Conservation (phyloP, 768 basidiomycete species). For the Mrakia gelida region DNA sequence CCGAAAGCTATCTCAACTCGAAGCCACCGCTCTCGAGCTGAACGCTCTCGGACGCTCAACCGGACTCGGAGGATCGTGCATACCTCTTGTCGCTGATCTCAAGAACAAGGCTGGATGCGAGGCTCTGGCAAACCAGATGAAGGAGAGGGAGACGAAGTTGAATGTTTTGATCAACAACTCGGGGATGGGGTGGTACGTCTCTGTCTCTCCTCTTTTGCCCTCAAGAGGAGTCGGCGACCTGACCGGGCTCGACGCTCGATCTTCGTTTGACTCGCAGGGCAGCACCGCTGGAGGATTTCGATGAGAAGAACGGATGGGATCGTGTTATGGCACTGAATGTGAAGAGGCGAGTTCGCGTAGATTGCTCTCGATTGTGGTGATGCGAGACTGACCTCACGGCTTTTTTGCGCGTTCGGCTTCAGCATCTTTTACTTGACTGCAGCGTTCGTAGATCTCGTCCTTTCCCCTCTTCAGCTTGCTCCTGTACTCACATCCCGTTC, state of each 20-base stretch:
- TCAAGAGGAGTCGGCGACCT: no score
- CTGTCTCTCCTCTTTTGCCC: not conserved
- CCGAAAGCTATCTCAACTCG: constrained; percentile 70
- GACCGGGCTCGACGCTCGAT: not conserved
- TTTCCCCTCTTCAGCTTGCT: constrained; percentile 1
- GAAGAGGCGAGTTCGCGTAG: constrained; percentile 56
- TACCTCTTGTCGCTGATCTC: constrained; percentile 72
- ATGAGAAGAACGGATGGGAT: constrained; percentile 82
- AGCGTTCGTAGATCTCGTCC: not conserved
- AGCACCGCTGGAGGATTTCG: constrained; percentile 61
- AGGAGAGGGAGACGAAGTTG: constrained; percentile 63
- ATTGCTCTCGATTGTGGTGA: no score
- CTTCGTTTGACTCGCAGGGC: constrained; percentile 49
- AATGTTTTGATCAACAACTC: constrained; percentile 82
- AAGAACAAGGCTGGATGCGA: constrained; percentile 78
- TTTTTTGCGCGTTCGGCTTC: no score
- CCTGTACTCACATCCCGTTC: no score
- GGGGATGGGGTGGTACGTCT: constrained; percentile 60
- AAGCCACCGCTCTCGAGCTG: constrained; percentile 56
- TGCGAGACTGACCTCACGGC: no score
- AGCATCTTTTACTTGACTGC: constrained; percentile 23
- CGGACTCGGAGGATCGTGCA: constrained; percentile 53
- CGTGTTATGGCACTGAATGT: constrained; percentile 77
- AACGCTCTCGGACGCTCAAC: constrained; percentile 47
- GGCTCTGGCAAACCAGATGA: constrained; percentile 62